A percentile compares a stretch with the other conserved stretches of the same genome.
Conservation (phyloP, 148 eudicot species). For the Camellia japonica region DNA sequence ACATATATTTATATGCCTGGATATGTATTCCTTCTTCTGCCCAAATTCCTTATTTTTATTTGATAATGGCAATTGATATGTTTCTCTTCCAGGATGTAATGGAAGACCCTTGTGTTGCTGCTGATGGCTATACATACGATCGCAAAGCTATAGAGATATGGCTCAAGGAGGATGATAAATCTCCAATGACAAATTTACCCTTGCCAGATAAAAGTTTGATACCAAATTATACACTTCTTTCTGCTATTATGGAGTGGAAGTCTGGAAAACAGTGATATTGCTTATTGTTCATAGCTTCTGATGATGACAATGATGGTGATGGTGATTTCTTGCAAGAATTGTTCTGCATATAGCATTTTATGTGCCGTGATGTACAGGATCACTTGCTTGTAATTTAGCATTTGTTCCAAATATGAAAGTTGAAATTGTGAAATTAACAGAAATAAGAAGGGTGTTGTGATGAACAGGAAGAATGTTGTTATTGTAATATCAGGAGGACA, state of each 20-base stretch:
- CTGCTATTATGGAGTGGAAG: constrained; percentile 77
- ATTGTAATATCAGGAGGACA: too few relatives aligned
- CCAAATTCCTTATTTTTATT: neutral
- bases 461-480: too few relatives aligned
- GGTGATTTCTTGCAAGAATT: neutral
- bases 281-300: neutral
- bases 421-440: neutral
- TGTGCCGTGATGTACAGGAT: neutral
- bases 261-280: neutral
- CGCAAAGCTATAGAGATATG: constrained; percentile 72
- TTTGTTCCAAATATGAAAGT: neutral
- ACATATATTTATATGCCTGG: neutral
- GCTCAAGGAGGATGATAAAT: constrained; percentile 61
- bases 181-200: constrained; percentile 72
- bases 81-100: constrained; percentile 57
- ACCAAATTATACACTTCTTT: constrained; percentile 67
- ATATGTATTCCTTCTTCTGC: neutral
- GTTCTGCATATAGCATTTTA: neutral
- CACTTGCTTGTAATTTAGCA: neutral
- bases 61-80: neutral
- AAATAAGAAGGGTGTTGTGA: too few relatives aligned
- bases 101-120: constrained; percentile 86
- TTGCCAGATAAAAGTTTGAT: constrained; percentile 53
- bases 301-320: too few relatives aligned
- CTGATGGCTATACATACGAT: constrained; percentile 89